Conservation (phyloP, 2,329 filamentous ascomycete genomes). For the Apiospora aurea region DNA sequence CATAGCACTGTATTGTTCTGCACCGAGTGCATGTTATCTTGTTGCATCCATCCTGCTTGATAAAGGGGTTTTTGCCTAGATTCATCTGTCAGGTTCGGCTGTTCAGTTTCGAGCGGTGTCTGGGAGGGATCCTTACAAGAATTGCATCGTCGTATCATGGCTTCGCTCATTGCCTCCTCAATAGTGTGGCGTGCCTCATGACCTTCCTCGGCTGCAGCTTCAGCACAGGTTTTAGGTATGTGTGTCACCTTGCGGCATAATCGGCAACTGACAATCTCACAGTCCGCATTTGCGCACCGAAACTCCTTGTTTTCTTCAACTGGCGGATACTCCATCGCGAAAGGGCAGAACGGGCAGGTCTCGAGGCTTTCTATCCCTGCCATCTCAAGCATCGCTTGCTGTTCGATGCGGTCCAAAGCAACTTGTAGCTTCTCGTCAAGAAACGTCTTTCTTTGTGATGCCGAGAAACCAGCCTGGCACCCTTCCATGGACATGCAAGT, state of each 20-base stretch:
- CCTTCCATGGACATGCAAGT: constrained; percentile 74
- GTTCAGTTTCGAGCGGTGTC: background rate
- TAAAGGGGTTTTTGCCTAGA: constrained; percentile 71
- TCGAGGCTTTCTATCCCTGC: constrained; percentile 76
- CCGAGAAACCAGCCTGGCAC: constrained; percentile 68
- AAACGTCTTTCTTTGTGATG: constrained; percentile 60
- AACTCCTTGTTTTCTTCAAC: constrained; percentile 76
- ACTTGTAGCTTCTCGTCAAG: constrained; percentile 64
- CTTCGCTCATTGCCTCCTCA: constrained; percentile 85
- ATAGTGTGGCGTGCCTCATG: constrained; percentile 69
- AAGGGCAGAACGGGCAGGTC: constrained; percentile 83
- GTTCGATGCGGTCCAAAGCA: constrained; percentile 74
- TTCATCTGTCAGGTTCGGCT: background rate
- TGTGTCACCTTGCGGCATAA: constrained; percentile 74
- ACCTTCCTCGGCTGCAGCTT: constrained; percentile 67
- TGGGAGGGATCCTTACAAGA: constrained; percentile 51
- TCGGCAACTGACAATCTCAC: constrained; percentile 69
- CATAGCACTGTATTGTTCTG: constrained; percentile 66
- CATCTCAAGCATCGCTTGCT: constrained; percentile 71
- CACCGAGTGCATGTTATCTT: constrained; percentile 79
- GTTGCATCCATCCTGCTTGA: constrained; percentile 84
- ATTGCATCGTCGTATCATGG: constrained; percentile 80
- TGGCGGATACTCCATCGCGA: constrained; percentile 75
- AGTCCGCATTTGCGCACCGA: constrained; percentile 71
- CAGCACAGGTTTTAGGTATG: constrained; percentile 74